Base-by-base conservation (phyloP, 495 filamentous ascomycete species). In the Amniculicola lignicola region DNA sequence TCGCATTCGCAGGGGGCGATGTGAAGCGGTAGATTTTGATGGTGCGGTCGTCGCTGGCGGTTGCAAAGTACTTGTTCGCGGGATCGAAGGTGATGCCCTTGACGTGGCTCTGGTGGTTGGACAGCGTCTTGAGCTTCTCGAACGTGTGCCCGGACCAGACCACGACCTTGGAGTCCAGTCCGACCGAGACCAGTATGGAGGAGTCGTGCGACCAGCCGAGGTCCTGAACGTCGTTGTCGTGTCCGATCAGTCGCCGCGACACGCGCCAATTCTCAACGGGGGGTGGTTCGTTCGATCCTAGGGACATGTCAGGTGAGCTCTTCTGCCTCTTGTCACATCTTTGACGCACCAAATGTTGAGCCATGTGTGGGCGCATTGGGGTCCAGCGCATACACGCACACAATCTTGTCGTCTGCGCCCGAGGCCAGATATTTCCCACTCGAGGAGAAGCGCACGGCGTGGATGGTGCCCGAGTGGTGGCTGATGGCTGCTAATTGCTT, bases 201-300 rank as follows among this genome's bases (percentile, higher is more conserved):
- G 90, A 93, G 74, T 99, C 93, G 64, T 86, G 85, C 28, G 93
- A 95, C 93, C 93, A 99, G 25, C 89, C 93, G 50, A 97, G 76
- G 77, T 99, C 94, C 71, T 97, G 93, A 31, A 99, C 90, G 74
- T 99, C 93, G 70, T 97, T 97, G 46, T 99, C 93, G 66, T 99
- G 93, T 7, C 94, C 94, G 41, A 95, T 92, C 43, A 99, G 75
- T 58, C 93, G 86, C 54, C 89, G 85, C 53, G 89, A 82, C 27
- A 94, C 94, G 67, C 93, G 88, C 93, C 93, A 99, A 64, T 94
- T 95, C 73, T 99, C 93, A 19, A 92, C 87, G 0, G 92, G 89
- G 1, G 91, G 90, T 24, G 88, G 81, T 63, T 97, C 94, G 65
- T 94, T 94, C 16, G 88, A 84, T 37, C 91, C 90, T 86, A 73